These are phyloP conservation scores for Lagenaria siceraria DNA, from an alignment of 306 rosid genomes.

Conservation along the genomic window DNA sequence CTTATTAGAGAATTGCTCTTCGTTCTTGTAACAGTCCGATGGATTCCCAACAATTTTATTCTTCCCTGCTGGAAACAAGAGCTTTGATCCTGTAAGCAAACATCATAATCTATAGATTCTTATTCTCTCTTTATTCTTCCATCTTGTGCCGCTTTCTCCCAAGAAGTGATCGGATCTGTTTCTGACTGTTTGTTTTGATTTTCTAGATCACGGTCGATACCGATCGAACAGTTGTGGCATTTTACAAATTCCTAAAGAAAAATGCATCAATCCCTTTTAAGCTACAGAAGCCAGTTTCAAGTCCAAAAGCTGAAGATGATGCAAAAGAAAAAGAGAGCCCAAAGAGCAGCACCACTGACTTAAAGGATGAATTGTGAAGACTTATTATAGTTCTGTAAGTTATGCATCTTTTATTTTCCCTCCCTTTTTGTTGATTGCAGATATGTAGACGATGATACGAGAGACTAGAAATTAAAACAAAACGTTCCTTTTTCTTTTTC, in stretches of 20 bases:
- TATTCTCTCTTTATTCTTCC: neutral
- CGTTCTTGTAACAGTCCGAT: constrained; percentile 22
- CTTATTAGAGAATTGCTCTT: neutral
- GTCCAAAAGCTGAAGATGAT: constrained; percentile 33
- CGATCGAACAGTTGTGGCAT: constrained; percentile 93
- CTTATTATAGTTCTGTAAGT: constrained; percentile 1
- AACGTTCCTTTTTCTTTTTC: no score
- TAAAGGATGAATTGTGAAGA: constrained; percentile 76
- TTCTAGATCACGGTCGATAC: constrained; percentile 70
- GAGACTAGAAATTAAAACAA: neutral
- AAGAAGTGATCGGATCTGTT: neutral
- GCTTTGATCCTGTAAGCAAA: constrained; percentile 51
- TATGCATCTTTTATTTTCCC: neutral
- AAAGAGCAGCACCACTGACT: constrained; percentile 25
- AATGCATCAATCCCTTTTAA: constrained; percentile 95
- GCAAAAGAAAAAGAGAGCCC: constrained; percentile 38
- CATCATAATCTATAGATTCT: neutral
- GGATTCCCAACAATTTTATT: constrained; percentile 53
- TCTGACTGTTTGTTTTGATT: constrained; percentile 14
- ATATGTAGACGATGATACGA: neutral
- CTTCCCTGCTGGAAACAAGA: constrained; percentile 62
- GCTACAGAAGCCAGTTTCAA: constrained; percentile 67
- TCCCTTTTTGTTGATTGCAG: neutral
- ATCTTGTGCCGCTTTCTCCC: neutral
- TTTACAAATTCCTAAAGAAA: constrained; percentile 84